Conservation (phyloP, 2,329 filamentous ascomycete genomes). For the Cladosporium halotolerans region DNA sequence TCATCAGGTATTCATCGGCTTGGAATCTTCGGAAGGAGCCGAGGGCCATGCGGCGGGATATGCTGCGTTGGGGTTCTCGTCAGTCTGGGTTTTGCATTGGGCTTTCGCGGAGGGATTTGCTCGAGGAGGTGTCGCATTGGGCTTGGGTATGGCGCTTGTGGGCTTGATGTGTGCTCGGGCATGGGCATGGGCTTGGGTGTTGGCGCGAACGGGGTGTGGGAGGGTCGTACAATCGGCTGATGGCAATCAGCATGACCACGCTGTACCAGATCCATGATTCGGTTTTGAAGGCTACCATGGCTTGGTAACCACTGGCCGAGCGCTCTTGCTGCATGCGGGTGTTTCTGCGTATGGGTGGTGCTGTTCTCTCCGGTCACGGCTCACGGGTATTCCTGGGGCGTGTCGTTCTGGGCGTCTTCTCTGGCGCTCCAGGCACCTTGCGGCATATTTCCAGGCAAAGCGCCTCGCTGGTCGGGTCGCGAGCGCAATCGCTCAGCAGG, state of each 20-base stretch:
- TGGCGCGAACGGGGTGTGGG: neutral
- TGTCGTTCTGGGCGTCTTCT: constrained; percentile 7
- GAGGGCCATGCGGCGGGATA: constrained; percentile 41
- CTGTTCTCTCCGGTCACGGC: neutral
- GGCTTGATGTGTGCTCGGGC: neutral
- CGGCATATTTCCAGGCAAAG: constrained; percentile 10
- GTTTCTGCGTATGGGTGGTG: constrained; percentile 2
- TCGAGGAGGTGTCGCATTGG: neutral
- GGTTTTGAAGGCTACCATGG: constrained; percentile 32
- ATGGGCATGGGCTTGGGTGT: neutral
- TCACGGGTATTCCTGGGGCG: constrained; percentile 10
- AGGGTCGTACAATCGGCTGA: constrained; percentile 36
- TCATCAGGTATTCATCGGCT: constrained; percentile 54
- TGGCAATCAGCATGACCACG: constrained; percentile 35
- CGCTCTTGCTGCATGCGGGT: constrained; percentile 1
- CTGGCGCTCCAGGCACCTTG: constrained; percentile 15
- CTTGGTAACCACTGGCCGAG: neutral
- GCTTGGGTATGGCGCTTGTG: neutral
- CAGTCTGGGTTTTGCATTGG: neutral
- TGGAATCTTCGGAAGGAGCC: constrained; percentile 45
- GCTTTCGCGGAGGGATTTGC: neutral
- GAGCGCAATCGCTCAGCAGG: constrained; percentile 7
- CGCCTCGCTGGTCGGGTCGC: constrained; percentile 6
- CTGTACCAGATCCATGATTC: constrained; percentile 46
- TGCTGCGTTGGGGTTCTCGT: constrained; percentile 23